These are phyloP conservation scores for Cytidiella melzeri DNA, from an alignment of 768 basidiomycete genomes.

Conservation along the genomic window DNA sequence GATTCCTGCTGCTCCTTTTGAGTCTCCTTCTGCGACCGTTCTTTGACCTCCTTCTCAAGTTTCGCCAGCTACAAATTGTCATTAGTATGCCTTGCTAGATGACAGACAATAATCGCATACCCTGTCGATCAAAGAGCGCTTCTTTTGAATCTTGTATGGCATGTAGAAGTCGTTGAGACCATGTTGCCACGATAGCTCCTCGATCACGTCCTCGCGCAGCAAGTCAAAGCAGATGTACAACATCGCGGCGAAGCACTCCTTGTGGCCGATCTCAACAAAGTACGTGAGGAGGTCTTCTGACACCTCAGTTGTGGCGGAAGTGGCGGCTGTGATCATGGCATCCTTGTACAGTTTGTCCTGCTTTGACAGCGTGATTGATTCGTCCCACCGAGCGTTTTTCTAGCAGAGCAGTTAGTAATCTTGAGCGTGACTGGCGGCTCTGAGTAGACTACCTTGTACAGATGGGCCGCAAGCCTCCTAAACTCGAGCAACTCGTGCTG, in stretches of 20 bases:
- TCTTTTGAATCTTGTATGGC: slow-evolving; percentile 90
- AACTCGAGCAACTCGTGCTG: slow-evolving; percentile 92
- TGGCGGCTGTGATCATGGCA: slow-evolving; percentile 86
- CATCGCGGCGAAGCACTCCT: slow-evolving; percentile 91
- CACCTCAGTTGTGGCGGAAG: slow-evolving; percentile 79
- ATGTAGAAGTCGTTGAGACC: slow-evolving; percentile 96
- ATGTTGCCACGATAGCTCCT: slow-evolving; percentile 95
- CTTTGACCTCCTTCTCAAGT: slow-evolving; percentile 86
- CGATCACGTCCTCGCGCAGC: slow-evolving; percentile 86
- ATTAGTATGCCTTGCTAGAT: background rate
- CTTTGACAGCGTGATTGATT: slow-evolving; percentile 91
- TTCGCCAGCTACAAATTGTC: slow-evolving; percentile 47
- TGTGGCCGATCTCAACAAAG: slow-evolving; percentile 98
- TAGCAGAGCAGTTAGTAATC: too few species aligned
- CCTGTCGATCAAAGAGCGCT: slow-evolving; percentile 74
- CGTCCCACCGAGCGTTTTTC: slow-evolving; percentile 97
- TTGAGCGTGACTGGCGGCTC: too few species aligned
- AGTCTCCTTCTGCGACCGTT: slow-evolving; percentile 78
- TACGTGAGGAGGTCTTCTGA: slow-evolving; percentile 93
- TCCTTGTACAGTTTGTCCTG: slow-evolving; percentile 97
- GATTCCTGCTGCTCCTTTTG: slow-evolving; percentile 89
- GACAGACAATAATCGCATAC: slow-evolving; percentile 30
- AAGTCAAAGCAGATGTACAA: slow-evolving; percentile 94
- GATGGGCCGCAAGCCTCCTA: slow-evolving; percentile 87
- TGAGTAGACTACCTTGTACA: slow-evolving; percentile 95